Evolutionary conservation across 2,329 filamentous ascomycete species (phyloP).

Genomic region (Aspergillus jensenii): DNA sequence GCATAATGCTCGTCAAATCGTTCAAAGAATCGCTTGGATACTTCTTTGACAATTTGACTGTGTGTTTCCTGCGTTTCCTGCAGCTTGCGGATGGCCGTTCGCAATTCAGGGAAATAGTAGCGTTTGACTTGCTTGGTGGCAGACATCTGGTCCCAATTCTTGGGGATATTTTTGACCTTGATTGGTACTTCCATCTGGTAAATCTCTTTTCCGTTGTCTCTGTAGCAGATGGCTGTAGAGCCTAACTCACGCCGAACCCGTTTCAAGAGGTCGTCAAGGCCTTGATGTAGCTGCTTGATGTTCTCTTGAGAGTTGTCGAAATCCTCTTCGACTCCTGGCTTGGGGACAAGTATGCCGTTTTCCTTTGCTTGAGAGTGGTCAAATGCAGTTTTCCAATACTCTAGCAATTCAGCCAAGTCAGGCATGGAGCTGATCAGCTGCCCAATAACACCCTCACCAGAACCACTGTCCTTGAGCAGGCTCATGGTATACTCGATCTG

Average conservation of each 20-base stretch:
- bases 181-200: constrained; percentile 89
- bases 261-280: constrained; percentile 70
- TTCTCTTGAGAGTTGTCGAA: constrained; percentile 80
- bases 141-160: constrained; percentile 94
- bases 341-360: constrained; percentile 79
- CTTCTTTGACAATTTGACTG: constrained; percentile 84
- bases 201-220: constrained; percentile 92
- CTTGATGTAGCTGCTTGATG: constrained; percentile 72
- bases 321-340: constrained; percentile 83
- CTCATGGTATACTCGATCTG: constrained; percentile 95
- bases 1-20: constrained; percentile 86
- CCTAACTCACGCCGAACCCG: constrained; percentile 72
- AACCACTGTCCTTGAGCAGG: constrained; percentile 69
- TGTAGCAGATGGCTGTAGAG: constrained; percentile 70
- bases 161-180: constrained; percentile 79
- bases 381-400: constrained; percentile 89
- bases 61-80: constrained; percentile 95
- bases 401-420: constrained; percentile 69
- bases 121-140: constrained; percentile 86
- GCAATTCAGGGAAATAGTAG: constrained; percentile 87
- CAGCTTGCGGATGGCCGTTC: constrained; percentile 76
- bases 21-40: constrained; percentile 76
- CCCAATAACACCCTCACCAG: constrained; percentile 80
- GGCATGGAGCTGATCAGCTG: constrained; percentile 85
- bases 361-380: constrained; percentile 77